Conservation (phyloP, 805 yeast species). For the Kodamaea leandrae region DNA sequence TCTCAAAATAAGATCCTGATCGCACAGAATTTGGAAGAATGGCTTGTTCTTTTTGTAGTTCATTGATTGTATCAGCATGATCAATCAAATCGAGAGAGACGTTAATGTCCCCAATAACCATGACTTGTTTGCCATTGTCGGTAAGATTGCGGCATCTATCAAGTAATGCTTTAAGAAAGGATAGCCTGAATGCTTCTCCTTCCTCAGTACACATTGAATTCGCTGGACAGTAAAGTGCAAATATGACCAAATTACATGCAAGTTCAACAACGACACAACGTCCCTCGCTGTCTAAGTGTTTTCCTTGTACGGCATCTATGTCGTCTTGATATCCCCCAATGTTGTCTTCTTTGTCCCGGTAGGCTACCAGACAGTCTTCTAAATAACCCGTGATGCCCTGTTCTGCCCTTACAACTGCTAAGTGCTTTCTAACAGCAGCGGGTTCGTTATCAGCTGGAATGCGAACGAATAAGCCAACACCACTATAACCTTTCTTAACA, state of each 20-base stretch:
- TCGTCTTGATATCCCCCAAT: constrained; percentile 74
- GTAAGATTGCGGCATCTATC: constrained; percentile 57
- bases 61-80: constrained; percentile 66
- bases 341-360: constrained; percentile 12
- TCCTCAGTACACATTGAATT: constrained; percentile 70
- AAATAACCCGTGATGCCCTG: constrained; percentile 82
- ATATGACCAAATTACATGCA: constrained; percentile 56
- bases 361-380: constrained; percentile 4
- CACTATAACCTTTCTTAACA: constrained; percentile 79
- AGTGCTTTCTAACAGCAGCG: constrained; percentile 24
- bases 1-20: constrained; percentile 23
- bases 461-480: constrained; percentile 82
- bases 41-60: constrained; percentile 18
- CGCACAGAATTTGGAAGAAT: constrained; percentile 23
- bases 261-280: constrained; percentile 75
- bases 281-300: constrained; percentile 76
- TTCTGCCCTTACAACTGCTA: constrained; percentile 71
- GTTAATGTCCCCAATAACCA: constrained; percentile 87
- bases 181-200: constrained; percentile 56
- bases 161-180: constrained; percentile 59
- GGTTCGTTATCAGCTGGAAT: constrained; percentile 47
- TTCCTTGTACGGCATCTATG: constrained; percentile 33
- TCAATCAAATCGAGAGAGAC: constrained; percentile 79
- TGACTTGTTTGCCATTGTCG: constrained; percentile 59
- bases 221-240: constrained; percentile 87